A percentile compares a stretch with the other conserved stretches of the same genome.
phyloP scores from a whole-genome alignment of 2,329 filamentous ascomycete species.

The Diaporthe vexans region DNA sequence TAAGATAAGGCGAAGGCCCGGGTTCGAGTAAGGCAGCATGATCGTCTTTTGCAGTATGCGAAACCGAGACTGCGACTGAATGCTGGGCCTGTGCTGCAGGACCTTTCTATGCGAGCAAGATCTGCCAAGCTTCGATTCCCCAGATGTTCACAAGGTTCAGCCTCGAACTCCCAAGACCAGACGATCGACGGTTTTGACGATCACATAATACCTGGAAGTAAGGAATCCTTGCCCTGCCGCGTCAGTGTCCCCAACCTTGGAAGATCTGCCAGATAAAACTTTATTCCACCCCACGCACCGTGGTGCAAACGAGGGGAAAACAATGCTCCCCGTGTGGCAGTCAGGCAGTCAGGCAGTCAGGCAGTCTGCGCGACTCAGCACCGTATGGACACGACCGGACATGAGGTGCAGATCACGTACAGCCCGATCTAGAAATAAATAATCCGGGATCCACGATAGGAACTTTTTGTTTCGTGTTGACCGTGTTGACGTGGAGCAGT shows the following conservation, averaged over 20 bases:
- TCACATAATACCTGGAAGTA: neutral
- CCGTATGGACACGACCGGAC: neutral
- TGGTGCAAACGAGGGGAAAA: neutral
- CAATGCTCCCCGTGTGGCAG: neutral
- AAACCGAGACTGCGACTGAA: neutral
- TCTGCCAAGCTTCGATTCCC: conserved; percentile 7
- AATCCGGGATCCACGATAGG: neutral
- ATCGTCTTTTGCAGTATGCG: no score
- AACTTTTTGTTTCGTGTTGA: neutral
- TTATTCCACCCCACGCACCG: neutral
- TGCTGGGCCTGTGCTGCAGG: neutral
- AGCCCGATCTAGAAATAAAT: conserved; percentile 2
- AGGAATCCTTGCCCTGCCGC: conserved; percentile 13
- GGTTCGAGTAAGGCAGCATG: neutral
- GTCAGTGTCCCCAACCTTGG: conserved; percentile 7
- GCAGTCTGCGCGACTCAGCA: conserved; percentile 15
- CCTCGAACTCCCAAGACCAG: conserved; percentile 1
- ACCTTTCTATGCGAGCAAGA: neutral
- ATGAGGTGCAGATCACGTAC: neutral
- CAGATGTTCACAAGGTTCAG: conserved; percentile 17
- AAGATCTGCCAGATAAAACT: conserved; percentile 17
- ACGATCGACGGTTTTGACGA: conserved; percentile 17
- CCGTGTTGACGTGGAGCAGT: neutral
- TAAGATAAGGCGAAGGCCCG: neutral
- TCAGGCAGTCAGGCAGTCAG: neutral